Evolutionary conservation across 2,329 filamentous ascomycete genomes (phyloP), one percentile per base, ranked within the genome.

Genomic region (Aureobasidium sp.): DNA sequence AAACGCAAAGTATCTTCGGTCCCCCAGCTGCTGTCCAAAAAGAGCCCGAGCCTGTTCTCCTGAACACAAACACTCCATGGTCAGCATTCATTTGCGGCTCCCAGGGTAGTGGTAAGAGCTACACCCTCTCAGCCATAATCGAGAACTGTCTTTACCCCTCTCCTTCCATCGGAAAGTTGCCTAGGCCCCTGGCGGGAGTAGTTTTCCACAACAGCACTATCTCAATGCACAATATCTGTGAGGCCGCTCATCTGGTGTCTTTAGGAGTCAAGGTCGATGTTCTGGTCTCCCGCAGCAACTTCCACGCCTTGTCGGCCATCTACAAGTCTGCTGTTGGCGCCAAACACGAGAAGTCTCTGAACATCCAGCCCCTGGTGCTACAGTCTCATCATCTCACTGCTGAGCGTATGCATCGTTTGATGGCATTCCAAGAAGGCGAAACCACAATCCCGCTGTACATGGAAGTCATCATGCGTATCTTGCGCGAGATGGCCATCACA

Each of bases 31-130:
- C 21, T 27, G 9, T 44, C 41, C 3, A 30, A 1, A 27, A 30
- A 11, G 44, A 60, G 1, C 36, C 59, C 1, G 67, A 73, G 57
- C 69, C 70, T 0, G 65, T 83, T 1, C 76, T 80, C 30, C 67
- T 81, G n/a, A 86, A 86, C 65, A 79, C 79, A 1, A 78, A 83
- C 30, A 74, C 77, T 0, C 84, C 84, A 0, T 83, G 78, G 65
- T 85, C 83, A 0, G 75, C 78, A 0, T 87, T 87, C 68, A 82
- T 87, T 21, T 87, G 85, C 63, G 85, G 85, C 1, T 81, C 81
- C 1, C 84, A 87, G 66, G 85, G 84, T 0, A 81, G 79, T 45
- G 85, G 85, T 0, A 87, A 87, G 67, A 83, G 79, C 25, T 82
- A 87, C 62, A 86, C 83, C 0, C 73, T 85, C 2, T 80, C 82